phyloP scores from a whole-genome alignment of 768 basidiomycete genomes.

The Macrolepiota fuliginosa region DNA sequence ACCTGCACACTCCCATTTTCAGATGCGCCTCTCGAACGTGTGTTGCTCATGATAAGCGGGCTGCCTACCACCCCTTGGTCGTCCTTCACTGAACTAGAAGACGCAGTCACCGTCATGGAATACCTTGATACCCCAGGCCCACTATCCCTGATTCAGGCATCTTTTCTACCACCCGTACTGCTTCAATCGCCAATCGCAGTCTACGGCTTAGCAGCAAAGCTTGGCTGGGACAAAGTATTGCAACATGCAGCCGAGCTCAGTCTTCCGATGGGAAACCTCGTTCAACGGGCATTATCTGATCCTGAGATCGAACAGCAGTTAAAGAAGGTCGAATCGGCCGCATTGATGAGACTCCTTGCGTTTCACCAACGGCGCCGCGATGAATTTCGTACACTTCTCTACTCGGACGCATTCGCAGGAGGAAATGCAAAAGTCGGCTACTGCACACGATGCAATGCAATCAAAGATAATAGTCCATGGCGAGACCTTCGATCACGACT shows the following conservation, averaged over 20 bases:
- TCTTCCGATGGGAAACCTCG: not conserved
- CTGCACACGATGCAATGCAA: not conserved
- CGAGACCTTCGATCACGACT: not conserved
- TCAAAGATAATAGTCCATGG: not conserved
- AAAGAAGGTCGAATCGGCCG: not conserved
- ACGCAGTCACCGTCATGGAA: not conserved
- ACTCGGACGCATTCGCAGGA: not conserved
- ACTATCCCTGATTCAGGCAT: not conserved
- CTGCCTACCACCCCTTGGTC: not conserved
- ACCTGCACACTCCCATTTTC: not conserved
- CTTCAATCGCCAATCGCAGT: not conserved
- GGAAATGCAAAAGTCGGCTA: not conserved
- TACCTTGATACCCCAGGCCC: not conserved
- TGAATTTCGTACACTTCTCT: not conserved
- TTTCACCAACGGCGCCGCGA: not conserved
- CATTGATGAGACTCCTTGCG: not conserved
- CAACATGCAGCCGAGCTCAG: not conserved
- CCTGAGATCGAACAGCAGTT: not conserved
- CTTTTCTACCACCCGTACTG: not conserved
- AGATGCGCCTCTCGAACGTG: not conserved
- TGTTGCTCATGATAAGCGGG: not conserved
- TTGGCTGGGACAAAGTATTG: not conserved
- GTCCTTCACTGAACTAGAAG: not conserved
- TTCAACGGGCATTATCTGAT: not conserved
- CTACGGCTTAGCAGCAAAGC: not conserved